A percentile compares a stretch with the other conserved stretches of the same genome.
Evolutionary conservation across 768 basidiomycete species (phyloP).

Genomic region (Amanita polypyramis): DNA sequence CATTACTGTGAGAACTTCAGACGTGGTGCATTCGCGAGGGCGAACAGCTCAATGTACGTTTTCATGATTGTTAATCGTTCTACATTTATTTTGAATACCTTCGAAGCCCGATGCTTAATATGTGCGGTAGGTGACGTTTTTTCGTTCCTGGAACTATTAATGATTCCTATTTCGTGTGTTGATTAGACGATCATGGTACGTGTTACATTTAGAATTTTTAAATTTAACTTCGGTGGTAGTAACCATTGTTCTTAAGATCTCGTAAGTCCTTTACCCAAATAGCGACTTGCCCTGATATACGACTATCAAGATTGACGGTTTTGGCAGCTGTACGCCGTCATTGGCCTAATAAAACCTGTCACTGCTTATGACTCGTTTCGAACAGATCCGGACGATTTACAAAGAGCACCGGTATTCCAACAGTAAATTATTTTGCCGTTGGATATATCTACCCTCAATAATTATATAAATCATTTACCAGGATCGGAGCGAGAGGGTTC

Average conservation of each 20-base stretch:
- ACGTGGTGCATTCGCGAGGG: slow-evolving; percentile 81
- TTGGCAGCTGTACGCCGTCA: slow-evolving; percentile 60
- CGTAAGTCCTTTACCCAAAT: slow-evolving; percentile 34
- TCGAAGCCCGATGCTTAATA: slow-evolving; percentile 74
- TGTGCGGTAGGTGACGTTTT: slow-evolving; percentile 50
- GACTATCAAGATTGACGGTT: slow-evolving; percentile 58
- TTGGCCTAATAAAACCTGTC: not conserved
- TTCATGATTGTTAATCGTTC: slow-evolving; percentile 4
- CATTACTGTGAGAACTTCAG: slow-evolving; percentile 86
- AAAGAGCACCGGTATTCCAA: slow-evolving; percentile 61
- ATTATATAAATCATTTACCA: slow-evolving; percentile 15
- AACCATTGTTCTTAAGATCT: slow-evolving; percentile 11
- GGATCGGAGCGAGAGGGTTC: slow-evolving; percentile 78
- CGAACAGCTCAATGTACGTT: slow-evolving; percentile 83
- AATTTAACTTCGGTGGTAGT: slow-evolving; percentile 4
- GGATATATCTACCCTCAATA: not conserved
- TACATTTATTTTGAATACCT: not conserved
- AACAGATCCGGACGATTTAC: slow-evolving; percentile 74
- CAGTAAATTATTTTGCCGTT: slow-evolving; percentile 31
- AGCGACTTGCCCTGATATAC: slow-evolving; percentile 2
- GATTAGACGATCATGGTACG: slow-evolving; percentile 74
- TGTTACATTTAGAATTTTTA: slow-evolving; percentile 6
- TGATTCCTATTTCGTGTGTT: slow-evolving; percentile 1
- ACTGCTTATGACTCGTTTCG: not conserved
- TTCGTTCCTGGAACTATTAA: not conserved